Conservation (phyloP, 2,329 filamentous ascomycete genomes). For the Calonectria ilicicola region DNA sequence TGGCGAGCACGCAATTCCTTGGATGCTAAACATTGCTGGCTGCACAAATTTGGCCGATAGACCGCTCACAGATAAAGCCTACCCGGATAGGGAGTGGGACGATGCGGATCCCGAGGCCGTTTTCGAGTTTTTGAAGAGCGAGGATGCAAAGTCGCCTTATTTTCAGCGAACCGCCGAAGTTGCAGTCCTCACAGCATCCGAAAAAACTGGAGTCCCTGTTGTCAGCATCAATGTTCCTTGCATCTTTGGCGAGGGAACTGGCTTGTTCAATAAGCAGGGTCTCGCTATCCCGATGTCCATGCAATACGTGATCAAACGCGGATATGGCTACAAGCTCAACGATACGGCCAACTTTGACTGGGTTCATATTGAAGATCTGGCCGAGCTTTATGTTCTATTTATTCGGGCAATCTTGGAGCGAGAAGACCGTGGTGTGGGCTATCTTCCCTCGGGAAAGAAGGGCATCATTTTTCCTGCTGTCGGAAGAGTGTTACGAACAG, state of each 20-base stretch:
- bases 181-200: neutral
- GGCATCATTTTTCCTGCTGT: conserved; percentile 18
- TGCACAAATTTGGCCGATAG: conserved; percentile 16
- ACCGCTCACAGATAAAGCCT: neutral
- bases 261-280: conserved; percentile 15
- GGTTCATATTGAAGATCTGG: conserved; percentile 22
- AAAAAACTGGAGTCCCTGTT: conserved; percentile 14
- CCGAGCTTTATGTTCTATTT: conserved; percentile 18
- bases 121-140: conserved; percentile 17
- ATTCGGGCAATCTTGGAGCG: conserved; percentile 7
- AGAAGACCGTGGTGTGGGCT: conserved; percentile 13
- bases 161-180: conserved; percentile 15
- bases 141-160: conserved; percentile 9
- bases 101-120: conserved; percentile 4
- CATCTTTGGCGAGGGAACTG: conserved; percentile 16
- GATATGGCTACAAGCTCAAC: conserved; percentile 17
- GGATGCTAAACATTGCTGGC: conserved; percentile 14
- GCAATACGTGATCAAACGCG: conserved; percentile 16
- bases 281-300: conserved; percentile 11
- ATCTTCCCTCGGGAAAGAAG: conserved; percentile 9
- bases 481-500: neutral
- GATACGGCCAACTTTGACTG: conserved; percentile 17
- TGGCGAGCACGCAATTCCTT: neutral
- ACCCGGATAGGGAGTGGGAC: conserved; percentile 10
- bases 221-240: conserved; percentile 13